Base-by-base conservation (phyloP, 805 yeast species). In the Candida cerambycidarum region DNA sequence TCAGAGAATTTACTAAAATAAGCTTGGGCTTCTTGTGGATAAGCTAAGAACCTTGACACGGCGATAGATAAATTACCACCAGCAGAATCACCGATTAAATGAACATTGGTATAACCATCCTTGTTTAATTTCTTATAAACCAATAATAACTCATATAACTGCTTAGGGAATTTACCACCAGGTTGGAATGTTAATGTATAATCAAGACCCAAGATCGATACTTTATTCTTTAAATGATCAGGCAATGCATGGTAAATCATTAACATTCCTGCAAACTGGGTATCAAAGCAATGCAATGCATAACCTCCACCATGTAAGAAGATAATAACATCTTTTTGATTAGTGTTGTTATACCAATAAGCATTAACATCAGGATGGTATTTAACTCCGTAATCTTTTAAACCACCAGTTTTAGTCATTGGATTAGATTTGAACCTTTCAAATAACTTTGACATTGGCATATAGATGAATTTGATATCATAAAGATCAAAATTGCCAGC, bases 221-320 rank as follows among this genome's bases (percentile, higher is more conserved):
- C 43, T 32, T 43, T 48, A 3, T 43, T 38, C 8, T 47, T 32
- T 56, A 51, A 21, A 5, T 32, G 28, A 5, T 38, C 48, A 2
- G 61, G 57, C 16, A 68, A 42, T 12, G 67, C 54, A 29, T 52
- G 50, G 44, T 65, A 58, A 5, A 64, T 49, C 5, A 63, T 48
- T 13, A 68, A 42, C 7, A 65, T 16, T 0, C 63, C 52, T 37
- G 61, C 59, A 19, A 67, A 32, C 42, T 69, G 75, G 25, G 51
- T 40, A 1, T 64, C 64, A 32, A 65, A 46, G 37, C 55, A 62
- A 48, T 55, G 38, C 17, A 49, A 42, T 1, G 48, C 50, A 35
- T 23, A 69, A 6, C 72, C 71, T 2, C 75, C 75, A 12, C 75
- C 74, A 45, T 70, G 75, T 7, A 56, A 45, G 35, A 55, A 70